A percentile compares a stretch with the other conserved stretches of the same genome.
phyloP scores from a whole-genome alignment of 2,329 filamentous ascomycete genomes.

The Simplicillium aogashimaense region DNA sequence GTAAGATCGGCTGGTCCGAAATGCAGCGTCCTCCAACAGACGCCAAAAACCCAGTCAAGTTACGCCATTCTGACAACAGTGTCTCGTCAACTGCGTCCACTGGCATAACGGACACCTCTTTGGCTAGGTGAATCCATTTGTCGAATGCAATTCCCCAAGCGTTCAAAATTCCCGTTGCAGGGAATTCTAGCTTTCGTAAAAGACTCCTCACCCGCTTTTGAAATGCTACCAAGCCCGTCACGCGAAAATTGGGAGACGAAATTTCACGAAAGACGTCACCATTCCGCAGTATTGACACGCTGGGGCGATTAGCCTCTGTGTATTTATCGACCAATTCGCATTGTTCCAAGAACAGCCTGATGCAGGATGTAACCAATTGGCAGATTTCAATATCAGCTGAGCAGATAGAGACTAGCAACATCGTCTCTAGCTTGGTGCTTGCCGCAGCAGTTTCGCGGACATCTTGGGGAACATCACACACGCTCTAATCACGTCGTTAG shows the following conservation, averaged over 20 bases:
- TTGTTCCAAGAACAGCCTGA: slow-evolving; percentile 53
- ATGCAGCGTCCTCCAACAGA: slow-evolving; percentile 58
- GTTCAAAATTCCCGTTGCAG: slow-evolving; percentile 55
- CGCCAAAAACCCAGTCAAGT: slow-evolving; percentile 58
- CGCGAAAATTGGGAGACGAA: slow-evolving; percentile 51
- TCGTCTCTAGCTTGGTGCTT: slow-evolving; percentile 48
- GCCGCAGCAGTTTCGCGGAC: slow-evolving; percentile 42
- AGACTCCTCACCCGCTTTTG: slow-evolving; percentile 55
- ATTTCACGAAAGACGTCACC: slow-evolving; percentile 52
- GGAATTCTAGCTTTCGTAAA: slow-evolving; percentile 49
- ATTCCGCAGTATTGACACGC: slow-evolving; percentile 47
- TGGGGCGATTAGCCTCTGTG: slow-evolving; percentile 37
- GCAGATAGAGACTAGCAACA: slow-evolving; percentile 53
- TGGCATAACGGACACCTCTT: slow-evolving; percentile 47
- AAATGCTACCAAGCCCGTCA: slow-evolving; percentile 60
- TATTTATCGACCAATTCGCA: slow-evolving; percentile 42
- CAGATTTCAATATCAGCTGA: slow-evolving; percentile 57
- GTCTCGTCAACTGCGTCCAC: slow-evolving; percentile 44
- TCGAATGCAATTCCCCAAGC: slow-evolving; percentile 60
- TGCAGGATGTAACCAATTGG: slow-evolving; percentile 52
- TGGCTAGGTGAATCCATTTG: slow-evolving; percentile 53
- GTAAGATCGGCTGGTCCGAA: slow-evolving; percentile 43
- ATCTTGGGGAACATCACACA: slow-evolving; percentile 43
- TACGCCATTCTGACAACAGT: slow-evolving; percentile 54
- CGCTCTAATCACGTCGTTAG: slow-evolving; percentile 29